Evolutionary conservation across 2,329 filamentous ascomycete species (phyloP).

Genomic region (Podosphaera aphanis): DNA sequence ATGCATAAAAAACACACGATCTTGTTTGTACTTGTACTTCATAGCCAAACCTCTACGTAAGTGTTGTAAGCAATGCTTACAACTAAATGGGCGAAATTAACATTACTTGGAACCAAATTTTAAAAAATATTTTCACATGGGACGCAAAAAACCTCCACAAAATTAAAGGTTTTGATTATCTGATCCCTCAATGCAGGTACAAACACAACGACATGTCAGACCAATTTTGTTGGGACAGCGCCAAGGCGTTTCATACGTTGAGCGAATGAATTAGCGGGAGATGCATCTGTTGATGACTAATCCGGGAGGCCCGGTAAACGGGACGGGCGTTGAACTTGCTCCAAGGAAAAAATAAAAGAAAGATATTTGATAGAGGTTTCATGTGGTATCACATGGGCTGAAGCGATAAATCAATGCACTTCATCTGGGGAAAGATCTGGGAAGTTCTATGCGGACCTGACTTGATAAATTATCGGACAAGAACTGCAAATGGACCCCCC

Average conservation of each 20-base stretch:
- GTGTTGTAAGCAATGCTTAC: too few species aligned
- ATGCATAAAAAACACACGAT: too few species aligned
- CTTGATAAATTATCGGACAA: not conserved
- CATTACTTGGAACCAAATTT: too few species aligned
- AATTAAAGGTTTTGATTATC: not conserved
- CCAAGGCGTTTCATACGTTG: not conserved
- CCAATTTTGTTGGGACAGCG: constrained; percentile 1
- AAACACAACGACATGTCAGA: not conserved
- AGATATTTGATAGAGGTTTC: not conserved
- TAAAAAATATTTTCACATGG: too few species aligned
- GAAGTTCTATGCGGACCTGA: not conserved
- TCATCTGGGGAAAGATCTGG: not conserved
- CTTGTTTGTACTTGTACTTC: too few species aligned
- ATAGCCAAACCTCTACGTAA: too few species aligned
- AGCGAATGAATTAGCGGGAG: not conserved
- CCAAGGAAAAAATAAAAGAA: not conserved
- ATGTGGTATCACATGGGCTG: not conserved
- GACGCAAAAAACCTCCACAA: too few species aligned
- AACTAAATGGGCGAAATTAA: too few species aligned
- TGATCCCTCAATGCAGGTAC: not conserved
- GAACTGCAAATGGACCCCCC: not conserved
- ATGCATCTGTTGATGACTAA: not conserved
- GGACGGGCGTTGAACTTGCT: not conserved
- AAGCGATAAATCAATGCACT: not conserved
- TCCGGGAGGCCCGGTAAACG: not conserved